Evolutionary conservation across 2,329 filamentous ascomycete species (phyloP).

Genomic region (Arachnomyces sp.): DNA sequence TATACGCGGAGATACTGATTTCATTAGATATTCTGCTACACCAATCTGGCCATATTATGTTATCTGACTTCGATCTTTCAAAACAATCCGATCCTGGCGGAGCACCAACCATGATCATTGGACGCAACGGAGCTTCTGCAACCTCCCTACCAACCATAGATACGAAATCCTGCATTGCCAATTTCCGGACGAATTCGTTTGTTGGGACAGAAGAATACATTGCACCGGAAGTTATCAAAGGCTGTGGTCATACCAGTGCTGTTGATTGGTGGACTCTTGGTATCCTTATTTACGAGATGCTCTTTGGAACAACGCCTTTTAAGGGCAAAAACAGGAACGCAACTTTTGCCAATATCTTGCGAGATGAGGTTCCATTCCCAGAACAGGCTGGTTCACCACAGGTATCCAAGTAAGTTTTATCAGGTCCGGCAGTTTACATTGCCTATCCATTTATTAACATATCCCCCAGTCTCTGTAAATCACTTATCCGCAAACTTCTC

Average conservation of each 20-base stretch:
- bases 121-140: conserved; percentile 77
- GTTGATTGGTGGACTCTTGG: conserved; percentile 99
- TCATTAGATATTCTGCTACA: conserved; percentile 85
- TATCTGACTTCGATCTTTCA: conserved; percentile 96
- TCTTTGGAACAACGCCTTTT: conserved; percentile 96
- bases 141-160: conserved; percentile 92
- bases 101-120: conserved; percentile 95
- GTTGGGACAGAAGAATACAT: conserved; percentile 99
- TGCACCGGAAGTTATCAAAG: conserved; percentile 96
- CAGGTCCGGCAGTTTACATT: not conserved
- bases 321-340: conserved; percentile 99
- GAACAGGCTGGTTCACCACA: conserved; percentile 77
- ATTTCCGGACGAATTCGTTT: conserved; percentile 97
- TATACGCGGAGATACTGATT: conserved; percentile 6
- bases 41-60: conserved; percentile 99
- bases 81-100: conserved; percentile 96
- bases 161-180: conserved; percentile 94
- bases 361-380: conserved; percentile 93
- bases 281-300: conserved; percentile 97
- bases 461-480: conserved; percentile 74
- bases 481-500: conserved; percentile 86
- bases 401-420: conserved; percentile 73
- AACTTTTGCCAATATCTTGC: conserved; percentile 93
- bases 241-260: conserved; percentile 93
- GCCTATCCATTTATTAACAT: conserved; percentile 1